Base-by-base conservation (phyloP, 345 rosid genomes). In the Carallia pectinifolia region DNA sequence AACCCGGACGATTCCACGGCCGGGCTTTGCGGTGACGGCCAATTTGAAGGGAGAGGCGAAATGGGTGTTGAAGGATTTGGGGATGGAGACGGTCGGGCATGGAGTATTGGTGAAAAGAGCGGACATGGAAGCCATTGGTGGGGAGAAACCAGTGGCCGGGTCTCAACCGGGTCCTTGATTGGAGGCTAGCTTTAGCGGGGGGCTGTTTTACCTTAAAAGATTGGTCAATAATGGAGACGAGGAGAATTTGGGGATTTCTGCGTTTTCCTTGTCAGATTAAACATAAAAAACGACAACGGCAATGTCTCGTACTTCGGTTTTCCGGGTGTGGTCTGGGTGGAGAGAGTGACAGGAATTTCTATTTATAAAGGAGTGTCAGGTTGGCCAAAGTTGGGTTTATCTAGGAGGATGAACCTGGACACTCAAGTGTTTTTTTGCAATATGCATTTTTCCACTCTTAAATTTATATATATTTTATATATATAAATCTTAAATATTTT, bases 51-150 rank as follows among this genome's bases (percentile, higher is more conserved):
- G n/a, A 70, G 85, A 73, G 65, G 84, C 52, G 64, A 84, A 72
- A 67, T 78, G 85, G 74, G 84, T 65, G 68, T 27, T 44, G 62
- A 63, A 59, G 33, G 89, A 52, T 71, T 82, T 85, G 81, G 79
- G 55, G 2, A 89, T 73, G 16, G 88, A 82, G 33, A 67, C 85
- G 40, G 82, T 61, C 1, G 82, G 76, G 58, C 71, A 70, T 34
- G 88, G 33, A 48, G 81, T 65, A 77, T 81, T 73, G 74, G 68
- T 34, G 69, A 82, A 71, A 33, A 81, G 39, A 5, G 86, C 68
- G 47, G 90, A 81, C 82, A 89, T 80, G 70, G 97, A 84, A 77
- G 96, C 88, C 96, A 88, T 90, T 66, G 66, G 29, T 56, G 80
- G 52, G 61, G 58, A 69, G 64, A 62, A 23, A 67, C 63, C 71